Evolutionary conservation across 148 eudicot genomes (phyloP).

Genomic region (Salicornia ramosissima): DNA sequence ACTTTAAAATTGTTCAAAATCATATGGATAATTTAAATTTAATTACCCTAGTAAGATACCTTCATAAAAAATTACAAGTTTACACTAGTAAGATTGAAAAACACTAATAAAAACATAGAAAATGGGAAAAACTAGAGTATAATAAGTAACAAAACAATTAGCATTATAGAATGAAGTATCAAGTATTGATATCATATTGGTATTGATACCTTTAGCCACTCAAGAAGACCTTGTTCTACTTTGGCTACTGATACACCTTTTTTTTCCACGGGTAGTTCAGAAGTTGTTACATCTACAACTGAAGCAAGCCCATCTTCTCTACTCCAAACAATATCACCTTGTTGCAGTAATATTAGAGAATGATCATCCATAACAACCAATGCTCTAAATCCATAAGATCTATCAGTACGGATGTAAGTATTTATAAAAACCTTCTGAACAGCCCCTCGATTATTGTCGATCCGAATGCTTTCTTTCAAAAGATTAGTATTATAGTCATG

Average conservation of each 20-base stretch:
- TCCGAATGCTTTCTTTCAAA: slow-evolving; percentile 59
- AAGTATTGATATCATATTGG: no score
- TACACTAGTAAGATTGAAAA: no score
- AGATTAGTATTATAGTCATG: slow-evolving; percentile 54
- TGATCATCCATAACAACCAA: slow-evolving; percentile 99
- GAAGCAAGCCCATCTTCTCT: slow-evolving; percentile 99
- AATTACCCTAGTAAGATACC: no score
- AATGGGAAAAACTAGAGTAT: no score
- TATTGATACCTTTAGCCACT: slow-evolving; percentile 99
- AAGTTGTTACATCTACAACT: slow-evolving; percentile 72
- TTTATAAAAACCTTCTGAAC: slow-evolving; percentile 85
- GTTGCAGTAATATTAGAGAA: slow-evolving; percentile 80
- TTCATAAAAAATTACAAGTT: no score
- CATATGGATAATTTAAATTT: no score
- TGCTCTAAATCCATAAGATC: slow-evolving; percentile 86
- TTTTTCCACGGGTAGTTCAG: slow-evolving; percentile 87
- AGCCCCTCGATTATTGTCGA: slow-evolving; percentile 61
- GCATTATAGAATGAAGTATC: no score
- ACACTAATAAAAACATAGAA: no score
- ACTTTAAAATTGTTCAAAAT: no score
- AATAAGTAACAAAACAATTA: no score
- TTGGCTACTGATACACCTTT: slow-evolving; percentile 93
- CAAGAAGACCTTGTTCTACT: slow-evolving; percentile 90
- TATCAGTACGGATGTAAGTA: slow-evolving; percentile 78
- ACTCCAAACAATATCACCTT: slow-evolving; percentile 92